A percentile compares a stretch with the other conserved stretches of the same genome.
These are phyloP conservation scores for Danielia oregonensis DNA, from an alignment of 805 yeast species.

Conservation along the genomic window DNA sequence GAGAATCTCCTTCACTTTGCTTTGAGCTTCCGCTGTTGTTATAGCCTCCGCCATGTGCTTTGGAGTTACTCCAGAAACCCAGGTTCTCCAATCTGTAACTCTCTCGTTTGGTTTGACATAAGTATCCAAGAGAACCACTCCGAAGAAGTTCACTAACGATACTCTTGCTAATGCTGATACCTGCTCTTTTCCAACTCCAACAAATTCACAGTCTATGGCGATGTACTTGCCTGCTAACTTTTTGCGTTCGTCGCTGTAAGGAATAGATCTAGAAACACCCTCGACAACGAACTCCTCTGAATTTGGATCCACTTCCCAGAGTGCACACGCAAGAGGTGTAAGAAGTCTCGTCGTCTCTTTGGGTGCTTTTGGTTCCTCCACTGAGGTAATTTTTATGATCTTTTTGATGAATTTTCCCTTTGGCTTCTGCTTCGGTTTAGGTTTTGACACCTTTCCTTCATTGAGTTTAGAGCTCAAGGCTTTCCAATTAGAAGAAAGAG, in stretches of 20 bases:
- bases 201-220: slow-evolving; percentile 93
- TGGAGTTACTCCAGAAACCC: slow-evolving; percentile 85
- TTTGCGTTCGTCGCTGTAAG: slow-evolving; percentile 20
- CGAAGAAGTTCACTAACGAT: slow-evolving; percentile 80
- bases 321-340: slow-evolving; percentile 8
- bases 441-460: slow-evolving; percentile 2
- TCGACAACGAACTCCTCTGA: neutral
- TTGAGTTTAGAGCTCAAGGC: slow-evolving; percentile 11
- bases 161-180: slow-evolving; percentile 80
- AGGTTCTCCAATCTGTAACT: slow-evolving; percentile 89
- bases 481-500: slow-evolving; percentile 23
- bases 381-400: too few species aligned
- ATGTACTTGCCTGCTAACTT: slow-evolving; percentile 64
- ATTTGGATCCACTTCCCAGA: slow-evolving; percentile 7
- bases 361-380: too few species aligned
- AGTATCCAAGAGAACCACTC: slow-evolving; percentile 64
- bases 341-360: slow-evolving; percentile 1
- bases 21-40: slow-evolving; percentile 63
- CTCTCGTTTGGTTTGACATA: slow-evolving; percentile 72
- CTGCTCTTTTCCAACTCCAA: slow-evolving; percentile 72
- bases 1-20: slow-evolving; percentile 16
- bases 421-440: neutral
- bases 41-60: slow-evolving; percentile 65
- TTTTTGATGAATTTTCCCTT: too few species aligned
- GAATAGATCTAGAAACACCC: neutral